Base-by-base conservation (phyloP, 192 early-diverging fungal species). In the Coemansia sp. region DNA sequence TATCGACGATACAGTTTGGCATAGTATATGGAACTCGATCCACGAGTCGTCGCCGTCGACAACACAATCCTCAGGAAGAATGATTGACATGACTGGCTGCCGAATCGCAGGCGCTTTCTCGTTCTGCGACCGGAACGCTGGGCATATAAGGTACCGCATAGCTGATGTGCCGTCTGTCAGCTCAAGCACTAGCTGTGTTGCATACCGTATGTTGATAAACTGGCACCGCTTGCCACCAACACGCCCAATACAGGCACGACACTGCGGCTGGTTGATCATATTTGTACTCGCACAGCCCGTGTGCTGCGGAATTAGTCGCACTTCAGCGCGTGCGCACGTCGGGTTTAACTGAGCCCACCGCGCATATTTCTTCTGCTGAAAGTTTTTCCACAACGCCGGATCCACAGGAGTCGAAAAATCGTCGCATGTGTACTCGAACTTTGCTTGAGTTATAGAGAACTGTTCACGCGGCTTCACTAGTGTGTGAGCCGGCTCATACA, bases 11-110 rank as follows among this genome's bases (percentile, higher is more conserved):
- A 59, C 67, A 2, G 73, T 75, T 64, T 62, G 59, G 39, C 73
- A 75, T 31, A 75, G 56, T 8, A 69, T 45, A 29, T 76, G 68
- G 56, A 70, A 70, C 57, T 70, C 74, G 39, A 63, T 25, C 74
- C 74, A 76, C 14, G 49, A 59, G 41, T 62, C 56, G 43, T 69
- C 68, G 56, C 49, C 43, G 4, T 48, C 51, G 7, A 57, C 49
- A 7, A 75, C 73, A 38, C 26, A 25, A 19, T 63, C 47, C 12
- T 59, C 54, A 7, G 73, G 73, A 39, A 75, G 55, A 26, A 53
- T 58, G 21, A 75, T 75, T n/a, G 73, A 64, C 45, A 54, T 65
- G 11, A 65, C 45, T 16, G 48, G 25, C 25, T 62, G 62, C 31
- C 73, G 67, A 8, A 75, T 31, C 7, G 58, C 57, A 4, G 74